These are phyloP conservation scores for Suillus clintonianus DNA, from an alignment of 768 basidiomycete genomes.

Conservation along the genomic window DNA sequence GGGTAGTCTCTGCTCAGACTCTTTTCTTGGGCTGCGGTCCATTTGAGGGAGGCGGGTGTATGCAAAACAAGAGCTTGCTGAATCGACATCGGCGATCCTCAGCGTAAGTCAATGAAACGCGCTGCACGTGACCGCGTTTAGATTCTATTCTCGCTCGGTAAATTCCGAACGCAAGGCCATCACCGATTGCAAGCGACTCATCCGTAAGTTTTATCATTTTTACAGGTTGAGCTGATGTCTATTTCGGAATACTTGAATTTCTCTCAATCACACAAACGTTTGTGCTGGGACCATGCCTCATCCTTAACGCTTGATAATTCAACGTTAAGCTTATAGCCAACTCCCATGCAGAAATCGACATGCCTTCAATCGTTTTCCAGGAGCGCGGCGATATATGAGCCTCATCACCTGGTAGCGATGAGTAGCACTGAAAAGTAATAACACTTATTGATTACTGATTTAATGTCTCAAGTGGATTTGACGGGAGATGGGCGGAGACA, in stretches of 20 bases:
- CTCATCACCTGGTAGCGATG: neutral
- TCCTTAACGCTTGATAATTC: too few relatives aligned
- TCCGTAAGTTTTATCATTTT: too few relatives aligned
- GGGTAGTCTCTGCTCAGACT: slow-evolving; percentile 57
- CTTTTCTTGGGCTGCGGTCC: slow-evolving; percentile 65
- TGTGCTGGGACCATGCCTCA: too few relatives aligned
- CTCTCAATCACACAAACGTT: too few relatives aligned
- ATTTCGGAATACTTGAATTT: too few relatives aligned
- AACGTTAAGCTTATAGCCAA: neutral
- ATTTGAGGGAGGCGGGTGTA: slow-evolving; percentile 35
- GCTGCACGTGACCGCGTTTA: too few relatives aligned
- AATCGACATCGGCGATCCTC: slow-evolving; percentile 8
- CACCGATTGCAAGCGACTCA: too few relatives aligned
- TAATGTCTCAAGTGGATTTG: neutral
- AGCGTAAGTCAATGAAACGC: slow-evolving; percentile 3
- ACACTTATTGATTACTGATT: too few relatives aligned
- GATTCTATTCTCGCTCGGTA: slow-evolving; percentile 28
- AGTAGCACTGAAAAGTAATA: neutral
- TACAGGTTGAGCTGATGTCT: too few relatives aligned
- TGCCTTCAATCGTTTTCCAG: neutral
- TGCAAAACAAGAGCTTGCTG: slow-evolving; percentile 18
- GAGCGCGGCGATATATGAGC: too few relatives aligned
- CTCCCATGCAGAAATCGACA: neutral
- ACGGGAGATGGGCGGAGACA: too few relatives aligned
- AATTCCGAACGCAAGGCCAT: neutral